Evolutionary conservation across 805 yeast genomes (phyloP), one percentile per base, ranked within the genome.

Genomic region (Starmerella khaoyaiensis): DNA sequence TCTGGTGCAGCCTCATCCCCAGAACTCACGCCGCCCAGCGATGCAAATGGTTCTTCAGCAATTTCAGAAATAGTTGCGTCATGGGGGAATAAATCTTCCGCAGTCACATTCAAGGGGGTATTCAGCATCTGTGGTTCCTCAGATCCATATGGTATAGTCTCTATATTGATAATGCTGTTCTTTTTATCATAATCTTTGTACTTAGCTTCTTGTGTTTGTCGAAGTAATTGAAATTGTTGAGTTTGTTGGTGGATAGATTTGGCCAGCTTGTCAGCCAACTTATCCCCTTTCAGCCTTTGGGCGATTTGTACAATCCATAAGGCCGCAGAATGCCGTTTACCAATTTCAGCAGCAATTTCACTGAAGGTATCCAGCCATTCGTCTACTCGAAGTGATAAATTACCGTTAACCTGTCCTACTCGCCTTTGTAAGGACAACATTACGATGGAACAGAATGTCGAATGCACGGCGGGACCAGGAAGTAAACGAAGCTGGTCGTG

Each of bases 361-460:
- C 49, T 42, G 34, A 65, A 56, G 1, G 58, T 46, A 1, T 46
- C 48, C 34, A 62, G 50, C 1, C 67, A 62, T 20, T 50, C 35
- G 35, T 51, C 54, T 3, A 70, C 68, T 11, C 59, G 51, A 35
- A 57, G 12, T 11, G 6, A 4, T 4, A 35, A 60, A 0, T 56
- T 56, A 35, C 63, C 65, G 4, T 49, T 47, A 16, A 53, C 46
- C 25, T 59, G 56, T 12, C 51, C 48, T 4, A 68, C 59, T 37
- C 62, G 66, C 35, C 74, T 67, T 58, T 79, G 87, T 53, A 76
- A 76, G n/a, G 77, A 64, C 56, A 79, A 69, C 68, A 79, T 75
- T 44, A 75, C 63, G 45, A 76, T 63, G 1, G 90, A 81, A 22
- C 75, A 67, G 53, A 73, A 76, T 35, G 68, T 60, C 26, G 68